A percentile compares a stretch with the other conserved stretches of the same genome.
Conservation (phyloP, 2,329 filamentous ascomycete genomes). For the Corynespora cassiicola region DNA sequence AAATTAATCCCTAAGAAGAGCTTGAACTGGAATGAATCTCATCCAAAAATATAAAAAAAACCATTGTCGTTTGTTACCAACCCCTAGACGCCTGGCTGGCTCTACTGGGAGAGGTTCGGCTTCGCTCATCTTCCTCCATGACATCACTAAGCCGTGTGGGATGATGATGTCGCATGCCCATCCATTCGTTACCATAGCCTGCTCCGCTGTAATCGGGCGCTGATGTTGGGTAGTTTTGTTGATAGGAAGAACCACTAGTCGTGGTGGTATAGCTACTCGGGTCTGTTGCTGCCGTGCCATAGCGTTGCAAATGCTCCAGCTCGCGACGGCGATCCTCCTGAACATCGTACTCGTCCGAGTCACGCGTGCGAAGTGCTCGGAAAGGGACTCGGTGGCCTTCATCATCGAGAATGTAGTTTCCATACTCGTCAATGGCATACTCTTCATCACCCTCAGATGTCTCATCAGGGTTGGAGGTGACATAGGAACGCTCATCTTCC, state of each 20-base stretch:
- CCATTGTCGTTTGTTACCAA: too few relatives aligned
- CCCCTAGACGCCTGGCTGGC: constrained; percentile 40
- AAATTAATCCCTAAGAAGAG: too few relatives aligned
- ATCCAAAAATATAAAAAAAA: too few relatives aligned
- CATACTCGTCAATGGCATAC: constrained; percentile 43
- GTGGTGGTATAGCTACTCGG: constrained; percentile 35
- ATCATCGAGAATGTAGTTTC: constrained; percentile 45
- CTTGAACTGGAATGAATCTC: too few relatives aligned
- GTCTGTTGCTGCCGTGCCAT: constrained; percentile 46
- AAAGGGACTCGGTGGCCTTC: constrained; percentile 43
- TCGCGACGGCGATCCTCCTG: constrained; percentile 58
- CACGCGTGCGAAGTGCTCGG: constrained; percentile 36
- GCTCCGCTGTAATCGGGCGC: constrained; percentile 45
- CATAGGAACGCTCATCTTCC: constrained; percentile 45
- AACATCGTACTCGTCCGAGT: constrained; percentile 62
- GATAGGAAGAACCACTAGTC: constrained; percentile 26
- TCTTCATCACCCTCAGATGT: constrained; percentile 46
- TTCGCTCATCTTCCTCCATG: constrained; percentile 48
- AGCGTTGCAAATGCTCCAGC: constrained; percentile 54
- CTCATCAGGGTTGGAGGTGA: constrained; percentile 40
- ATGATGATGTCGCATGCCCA: constrained; percentile 46
- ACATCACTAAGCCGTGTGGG: constrained; percentile 48
- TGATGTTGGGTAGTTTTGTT: constrained; percentile 23
- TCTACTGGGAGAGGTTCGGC: constrained; percentile 43
- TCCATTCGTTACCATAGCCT: constrained; percentile 46